Evolutionary conservation across 164 flowering plant species (phyloP).

Genomic region (Stephania yunnanensis): DNA sequence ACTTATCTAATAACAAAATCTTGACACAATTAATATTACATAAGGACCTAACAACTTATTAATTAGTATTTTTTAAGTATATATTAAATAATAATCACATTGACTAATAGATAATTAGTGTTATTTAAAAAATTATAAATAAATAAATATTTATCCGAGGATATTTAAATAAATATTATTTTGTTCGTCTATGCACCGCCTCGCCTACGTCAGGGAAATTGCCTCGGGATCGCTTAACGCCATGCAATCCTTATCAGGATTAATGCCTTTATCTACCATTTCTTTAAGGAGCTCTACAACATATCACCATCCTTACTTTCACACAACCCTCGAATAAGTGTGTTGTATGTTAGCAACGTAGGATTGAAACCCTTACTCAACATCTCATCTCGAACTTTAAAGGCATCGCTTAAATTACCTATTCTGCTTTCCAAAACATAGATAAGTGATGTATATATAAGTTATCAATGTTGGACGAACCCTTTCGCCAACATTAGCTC

Average conservation of each 20-base stretch:
- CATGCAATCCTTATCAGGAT: constrained; percentile 29
- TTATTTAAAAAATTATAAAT: too few relatives aligned
- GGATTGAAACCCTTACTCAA: constrained; percentile 70
- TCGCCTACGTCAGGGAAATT: too few relatives aligned
- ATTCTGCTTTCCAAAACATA: constrained; percentile 50
- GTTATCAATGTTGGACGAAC: constrained; percentile 56
- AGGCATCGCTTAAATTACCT: constrained; percentile 71
- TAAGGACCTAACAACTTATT: too few relatives aligned
- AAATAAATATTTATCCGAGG: too few relatives aligned
- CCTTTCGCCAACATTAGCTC: constrained; percentile 54
- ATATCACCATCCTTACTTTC: constrained; percentile 50
- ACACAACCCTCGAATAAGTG: constrained; percentile 72
- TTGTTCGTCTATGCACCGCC: too few relatives aligned
- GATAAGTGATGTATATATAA: constrained; percentile 75
- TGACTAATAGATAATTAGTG: too few relatives aligned
- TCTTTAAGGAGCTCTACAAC: constrained; percentile 72
- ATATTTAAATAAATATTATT: too few relatives aligned
- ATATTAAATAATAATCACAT: too few relatives aligned
- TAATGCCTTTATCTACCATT: constrained; percentile 75
- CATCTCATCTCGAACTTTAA: constrained; percentile 74
- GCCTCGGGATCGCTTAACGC: too few relatives aligned
- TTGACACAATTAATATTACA: too few relatives aligned
- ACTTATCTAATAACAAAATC: too few relatives aligned
- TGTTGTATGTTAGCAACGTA: constrained; percentile 75
- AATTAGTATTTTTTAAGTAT: too few relatives aligned